Percentiles rank a stretch among this genome's conserved stretches.
Conservation (phyloP, 345 rosid species). For the Eucalyptus curtisii region DNA sequence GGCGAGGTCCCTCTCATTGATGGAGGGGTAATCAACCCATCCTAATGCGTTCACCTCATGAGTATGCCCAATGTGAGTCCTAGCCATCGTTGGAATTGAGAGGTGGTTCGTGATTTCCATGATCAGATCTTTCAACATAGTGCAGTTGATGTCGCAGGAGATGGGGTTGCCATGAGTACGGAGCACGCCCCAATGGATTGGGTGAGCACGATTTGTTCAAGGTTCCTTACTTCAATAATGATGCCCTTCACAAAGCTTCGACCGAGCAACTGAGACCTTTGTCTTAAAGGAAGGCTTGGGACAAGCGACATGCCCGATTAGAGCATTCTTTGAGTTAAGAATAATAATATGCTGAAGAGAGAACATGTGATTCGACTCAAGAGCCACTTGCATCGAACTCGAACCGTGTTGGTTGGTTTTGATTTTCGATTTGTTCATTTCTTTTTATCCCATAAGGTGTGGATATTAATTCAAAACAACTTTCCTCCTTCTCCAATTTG, state of each 20-base stretch:
- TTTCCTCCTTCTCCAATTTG: background rate
- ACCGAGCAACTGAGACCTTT: background rate
- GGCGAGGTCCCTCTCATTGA: background rate
- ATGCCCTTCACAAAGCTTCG: background rate
- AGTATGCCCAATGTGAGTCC: background rate
- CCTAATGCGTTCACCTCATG: rapidly evolving
- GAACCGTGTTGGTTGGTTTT: rapidly evolving
- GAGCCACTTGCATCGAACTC: background rate
- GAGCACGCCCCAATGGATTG: background rate
- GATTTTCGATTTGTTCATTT: background rate
- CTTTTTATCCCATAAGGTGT: background rate
- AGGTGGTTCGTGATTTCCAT: background rate
- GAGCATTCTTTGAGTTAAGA: background rate
- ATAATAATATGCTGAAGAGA: background rate
- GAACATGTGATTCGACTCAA: background rate
- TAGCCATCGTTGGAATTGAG: background rate
- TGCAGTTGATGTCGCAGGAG: background rate
- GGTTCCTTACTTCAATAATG: background rate
- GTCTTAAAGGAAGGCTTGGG: background rate
- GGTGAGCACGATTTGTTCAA: background rate
- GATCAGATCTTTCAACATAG: rapidly evolving
- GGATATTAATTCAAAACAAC: background rate
- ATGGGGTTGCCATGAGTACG: rapidly evolving
- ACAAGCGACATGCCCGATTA: background rate
- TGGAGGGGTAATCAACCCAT: background rate